Conservation (phyloP, 805 yeast species). For the Maudiozyma bulderi region DNA sequence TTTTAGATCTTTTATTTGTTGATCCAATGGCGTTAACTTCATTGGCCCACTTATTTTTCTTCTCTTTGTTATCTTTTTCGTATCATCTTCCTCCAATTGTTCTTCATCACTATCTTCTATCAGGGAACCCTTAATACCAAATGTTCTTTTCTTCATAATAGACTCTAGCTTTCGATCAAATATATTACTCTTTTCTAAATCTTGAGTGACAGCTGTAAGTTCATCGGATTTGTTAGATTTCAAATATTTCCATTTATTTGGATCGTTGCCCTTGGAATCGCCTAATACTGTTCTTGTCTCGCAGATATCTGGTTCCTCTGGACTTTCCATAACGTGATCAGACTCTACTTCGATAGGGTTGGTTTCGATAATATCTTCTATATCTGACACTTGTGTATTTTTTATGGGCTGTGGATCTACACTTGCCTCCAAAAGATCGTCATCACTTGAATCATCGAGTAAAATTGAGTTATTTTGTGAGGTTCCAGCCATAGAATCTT, state of each 20-base stretch:
- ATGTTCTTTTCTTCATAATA: constrained; percentile 5
- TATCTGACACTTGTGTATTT: background rate
- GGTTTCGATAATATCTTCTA: background rate
- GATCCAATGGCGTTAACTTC: constrained; percentile 65
- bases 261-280: background rate
- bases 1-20: constrained; percentile 65
- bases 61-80: background rate
- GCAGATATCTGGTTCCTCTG: background rate
- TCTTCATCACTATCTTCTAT: constrained; percentile 1
- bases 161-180: constrained; percentile 6
- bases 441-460: constrained; percentile 1
- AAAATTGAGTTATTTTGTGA: constrained; percentile 1
- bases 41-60: constrained; percentile 1
- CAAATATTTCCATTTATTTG: background rate
- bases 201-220: background rate
- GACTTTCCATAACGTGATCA: background rate
- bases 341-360: background rate
- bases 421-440: background rate
- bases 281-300: background rate
- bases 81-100: background rate
- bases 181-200: background rate
- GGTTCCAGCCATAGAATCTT: background rate
- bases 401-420: no score
- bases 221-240: no score
- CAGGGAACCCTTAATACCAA: background rate